Conservation (phyloP, 495 filamentous ascomycete genomes). For the Bryoglossum gracile region DNA sequence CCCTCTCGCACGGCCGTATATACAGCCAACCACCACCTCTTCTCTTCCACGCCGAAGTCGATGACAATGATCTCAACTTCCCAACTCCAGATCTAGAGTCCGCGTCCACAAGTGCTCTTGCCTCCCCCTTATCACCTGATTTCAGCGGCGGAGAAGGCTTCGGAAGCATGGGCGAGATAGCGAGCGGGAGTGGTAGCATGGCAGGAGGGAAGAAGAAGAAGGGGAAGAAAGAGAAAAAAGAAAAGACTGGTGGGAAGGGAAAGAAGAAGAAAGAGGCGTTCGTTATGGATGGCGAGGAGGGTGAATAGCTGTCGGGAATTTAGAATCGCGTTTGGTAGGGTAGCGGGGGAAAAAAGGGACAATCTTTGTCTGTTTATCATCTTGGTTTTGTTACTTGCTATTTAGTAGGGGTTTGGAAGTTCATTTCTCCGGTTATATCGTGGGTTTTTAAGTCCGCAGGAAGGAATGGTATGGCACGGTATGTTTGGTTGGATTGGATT, state of each 20-base stretch:
- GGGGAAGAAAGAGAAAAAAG: background rate
- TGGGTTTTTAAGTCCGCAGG: background rate
- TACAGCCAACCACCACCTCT: background rate
- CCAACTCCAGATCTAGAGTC: background rate
- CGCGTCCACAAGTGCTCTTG: background rate
- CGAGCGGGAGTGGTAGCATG: too few relatives aligned
- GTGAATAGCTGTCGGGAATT: background rate
- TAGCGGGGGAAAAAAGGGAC: background rate
- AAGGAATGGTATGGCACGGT: background rate
- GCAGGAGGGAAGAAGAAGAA: background rate
- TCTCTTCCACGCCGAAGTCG: background rate
- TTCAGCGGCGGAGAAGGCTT: background rate
- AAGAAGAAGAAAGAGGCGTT: background rate
- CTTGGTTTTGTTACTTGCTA: background rate
- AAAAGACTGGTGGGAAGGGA: background rate
- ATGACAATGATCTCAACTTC: background rate
- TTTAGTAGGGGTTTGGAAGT: too few relatives aligned
- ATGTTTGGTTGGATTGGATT: background rate
- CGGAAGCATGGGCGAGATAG: background rate
- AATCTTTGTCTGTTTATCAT: background rate
- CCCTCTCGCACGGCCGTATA: background rate
- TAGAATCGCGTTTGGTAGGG: background rate
- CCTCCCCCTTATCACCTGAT: background rate
- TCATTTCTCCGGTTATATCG: background rate
- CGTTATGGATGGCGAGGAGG: background rate